Percentiles rank a stretch among this genome's conserved stretches.
These are phyloP conservation scores for Saccharomycopsis babjevae DNA, from an alignment of 805 yeast species.

Conservation along the genomic window DNA sequence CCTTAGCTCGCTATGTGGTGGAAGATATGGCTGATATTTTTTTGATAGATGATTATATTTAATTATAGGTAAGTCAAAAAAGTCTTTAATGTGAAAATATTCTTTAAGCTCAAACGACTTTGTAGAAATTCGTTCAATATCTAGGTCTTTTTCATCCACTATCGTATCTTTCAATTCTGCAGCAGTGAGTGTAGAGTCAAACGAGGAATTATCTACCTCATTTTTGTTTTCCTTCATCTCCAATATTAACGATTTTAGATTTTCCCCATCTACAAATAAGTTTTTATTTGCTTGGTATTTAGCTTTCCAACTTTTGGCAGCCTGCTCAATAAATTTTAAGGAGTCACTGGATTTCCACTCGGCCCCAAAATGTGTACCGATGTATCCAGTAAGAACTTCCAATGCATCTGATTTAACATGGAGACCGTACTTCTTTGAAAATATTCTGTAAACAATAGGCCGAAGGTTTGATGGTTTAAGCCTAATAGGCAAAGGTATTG, in stretches of 20 bases:
- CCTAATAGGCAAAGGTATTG: conserved; percentile 57
- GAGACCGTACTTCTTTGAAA: conserved; percentile 87
- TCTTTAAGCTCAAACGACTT: conserved; percentile 16
- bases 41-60: conserved; percentile 51
- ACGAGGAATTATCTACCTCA: background rate
- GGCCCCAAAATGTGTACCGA: conserved; percentile 70
- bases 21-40: conserved; percentile 37
- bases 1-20: conserved; percentile 5
- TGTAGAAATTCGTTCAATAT: conserved; percentile 19
- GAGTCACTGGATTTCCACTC: conserved; percentile 73
- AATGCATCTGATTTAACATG: conserved; percentile 84
- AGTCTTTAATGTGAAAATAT: conserved; percentile 35
- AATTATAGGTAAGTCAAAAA: conserved; percentile 54
- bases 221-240: conserved; percentile 37
- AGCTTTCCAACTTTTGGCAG: conserved; percentile 71
- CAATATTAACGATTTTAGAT: conserved; percentile 50
- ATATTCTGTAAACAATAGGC: conserved; percentile 81
- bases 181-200: background rate
- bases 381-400: conserved; percentile 55
- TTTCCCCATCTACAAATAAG: conserved; percentile 68
- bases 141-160: conserved; percentile 13
- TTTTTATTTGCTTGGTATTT: conserved; percentile 66
- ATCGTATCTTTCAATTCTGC: conserved; percentile 19
- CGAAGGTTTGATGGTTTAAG: conserved; percentile 76
- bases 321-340: conserved; percentile 58